Evolutionary conservation across 2,329 filamentous ascomycete species (phyloP).

Genomic region (Epichloe coenophiala): DNA sequence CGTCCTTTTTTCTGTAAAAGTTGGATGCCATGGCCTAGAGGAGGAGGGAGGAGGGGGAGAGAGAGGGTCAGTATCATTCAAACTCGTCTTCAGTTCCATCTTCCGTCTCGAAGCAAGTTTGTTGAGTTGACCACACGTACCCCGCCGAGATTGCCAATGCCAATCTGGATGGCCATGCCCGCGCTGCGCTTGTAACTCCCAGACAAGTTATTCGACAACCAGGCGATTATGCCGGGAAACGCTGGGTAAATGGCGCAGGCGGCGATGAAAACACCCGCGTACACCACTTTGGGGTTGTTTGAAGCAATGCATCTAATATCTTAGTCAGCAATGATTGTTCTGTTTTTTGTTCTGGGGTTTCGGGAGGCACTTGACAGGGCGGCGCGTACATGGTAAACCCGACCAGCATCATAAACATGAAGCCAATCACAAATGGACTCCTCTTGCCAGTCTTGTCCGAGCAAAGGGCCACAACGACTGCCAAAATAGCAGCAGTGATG

Average conservation of each 20-base stretch:
- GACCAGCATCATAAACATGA: conserved; percentile 37
- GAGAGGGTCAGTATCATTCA: neutral
- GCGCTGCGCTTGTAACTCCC: conserved; percentile 48
- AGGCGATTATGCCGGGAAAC: conserved; percentile 65
- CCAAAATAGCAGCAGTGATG: conserved; percentile 48
- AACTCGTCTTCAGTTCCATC: neutral
- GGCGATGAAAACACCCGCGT: conserved; percentile 64
- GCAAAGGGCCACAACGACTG: conserved; percentile 37
- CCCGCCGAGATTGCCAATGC: conserved; percentile 43
- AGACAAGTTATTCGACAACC: conserved; percentile 68
- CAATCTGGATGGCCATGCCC: conserved; percentile 53
- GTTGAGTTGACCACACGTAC: conserved; percentile 16
- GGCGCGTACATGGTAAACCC: conserved; percentile 39
- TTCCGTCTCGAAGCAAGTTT: neutral
- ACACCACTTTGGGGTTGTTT: conserved; percentile 45
- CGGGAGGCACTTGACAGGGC: too few species aligned
- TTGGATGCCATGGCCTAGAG: conserved; percentile 53
- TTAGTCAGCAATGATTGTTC: neutral
- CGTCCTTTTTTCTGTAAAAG: conserved; percentile 46
- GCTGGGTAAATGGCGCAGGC: conserved; percentile 70
- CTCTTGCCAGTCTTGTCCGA: conserved; percentile 42
- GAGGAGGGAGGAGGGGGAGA: too few species aligned
- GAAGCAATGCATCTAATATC: conserved; percentile 42
- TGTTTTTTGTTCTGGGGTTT: neutral
- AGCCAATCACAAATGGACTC: conserved; percentile 40